Evolutionary conservation across 139 green algal genomes (phyloP).

Genomic region (Yamagishiella unicocca): DNA sequence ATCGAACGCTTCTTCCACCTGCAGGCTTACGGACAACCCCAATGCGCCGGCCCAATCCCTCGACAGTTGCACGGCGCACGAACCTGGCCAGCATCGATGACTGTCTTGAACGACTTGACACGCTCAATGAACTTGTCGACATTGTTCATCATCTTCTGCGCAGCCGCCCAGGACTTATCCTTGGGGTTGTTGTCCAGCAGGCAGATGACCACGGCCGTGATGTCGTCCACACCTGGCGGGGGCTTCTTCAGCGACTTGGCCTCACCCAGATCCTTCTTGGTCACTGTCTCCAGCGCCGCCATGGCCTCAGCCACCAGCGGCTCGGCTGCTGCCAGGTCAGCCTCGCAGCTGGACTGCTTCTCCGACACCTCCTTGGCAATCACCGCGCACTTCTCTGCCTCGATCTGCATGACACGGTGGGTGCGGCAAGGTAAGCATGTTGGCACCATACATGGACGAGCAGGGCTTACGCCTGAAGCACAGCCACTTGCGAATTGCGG

Average conservation of each 20-base stretch:
- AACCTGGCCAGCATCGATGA: constrained; percentile 87
- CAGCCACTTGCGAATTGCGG: no score
- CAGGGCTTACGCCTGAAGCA: no score
- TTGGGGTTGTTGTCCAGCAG: constrained; percentile 92
- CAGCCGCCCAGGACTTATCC: constrained; percentile 88
- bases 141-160: constrained; percentile 92
- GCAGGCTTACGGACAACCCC: no score
- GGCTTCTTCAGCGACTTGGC: constrained; percentile 93
- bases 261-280: constrained; percentile 92
- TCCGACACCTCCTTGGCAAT: constrained; percentile 86
- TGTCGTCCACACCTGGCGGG: constrained; percentile 89
- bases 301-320: constrained; percentile 84
- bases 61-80: no score
- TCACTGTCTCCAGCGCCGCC: constrained; percentile 90
- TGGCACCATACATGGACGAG: no score
- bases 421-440: no score
- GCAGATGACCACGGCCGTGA: constrained; percentile 90
- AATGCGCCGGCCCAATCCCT: no score
- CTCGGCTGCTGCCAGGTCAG: constrained; percentile 88
- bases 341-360: constrained; percentile 86
- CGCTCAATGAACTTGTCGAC: constrained; percentile 91
- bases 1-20: no score
- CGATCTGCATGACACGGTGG: constrained; percentile 72
- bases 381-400: constrained; percentile 87
- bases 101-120: constrained; percentile 88